Conservation (phyloP, 345 rosid species). For the Lumnitzera littorea region DNA sequence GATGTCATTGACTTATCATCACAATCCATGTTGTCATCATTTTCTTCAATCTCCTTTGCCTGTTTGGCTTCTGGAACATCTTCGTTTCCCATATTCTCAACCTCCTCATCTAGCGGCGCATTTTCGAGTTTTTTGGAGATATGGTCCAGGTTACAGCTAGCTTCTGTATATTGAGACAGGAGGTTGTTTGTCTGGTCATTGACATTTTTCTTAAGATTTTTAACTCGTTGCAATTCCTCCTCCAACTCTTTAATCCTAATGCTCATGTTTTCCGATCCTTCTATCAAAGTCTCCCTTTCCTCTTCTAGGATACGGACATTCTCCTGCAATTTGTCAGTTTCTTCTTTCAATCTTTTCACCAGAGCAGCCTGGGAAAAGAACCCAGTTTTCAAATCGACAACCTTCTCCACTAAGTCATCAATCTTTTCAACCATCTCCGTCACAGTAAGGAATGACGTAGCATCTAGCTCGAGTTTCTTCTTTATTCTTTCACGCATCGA, state of each 20-base stretch:
- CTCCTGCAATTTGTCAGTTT: constrained; percentile 45
- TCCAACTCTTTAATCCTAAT: constrained; percentile 45
- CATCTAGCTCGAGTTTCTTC: constrained; percentile 24
- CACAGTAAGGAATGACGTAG: constrained; percentile 29
- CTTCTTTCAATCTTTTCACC: constrained; percentile 50
- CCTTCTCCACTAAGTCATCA: constrained; percentile 70
- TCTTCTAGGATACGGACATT: constrained; percentile 48
- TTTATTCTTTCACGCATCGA: constrained; percentile 19
- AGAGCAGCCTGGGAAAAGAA: constrained; percentile 56
- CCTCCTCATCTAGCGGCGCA: constrained; percentile 48
- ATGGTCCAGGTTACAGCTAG: constrained; percentile 31
- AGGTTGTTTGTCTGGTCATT: constrained; percentile 40
- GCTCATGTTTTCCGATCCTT: constrained; percentile 28
- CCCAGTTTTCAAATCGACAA: constrained; percentile 45
- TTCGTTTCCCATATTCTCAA: constrained; percentile 18
- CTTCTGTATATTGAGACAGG: constrained; percentile 42
- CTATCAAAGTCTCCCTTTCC: constrained; percentile 44
- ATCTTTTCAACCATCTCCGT: constrained; percentile 57
- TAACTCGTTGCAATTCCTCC: constrained; percentile 46
- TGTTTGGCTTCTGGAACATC: constrained; percentile 14
- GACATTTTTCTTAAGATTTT: constrained; percentile 36
- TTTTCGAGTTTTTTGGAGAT: constrained; percentile 44
- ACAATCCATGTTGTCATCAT: not conserved
- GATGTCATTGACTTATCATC: constrained; percentile 1
- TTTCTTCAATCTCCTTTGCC: constrained; percentile 7